Base-by-base conservation (phyloP, 1,284 basidiomycete genomes). In the Coniophora puteana region DNA sequence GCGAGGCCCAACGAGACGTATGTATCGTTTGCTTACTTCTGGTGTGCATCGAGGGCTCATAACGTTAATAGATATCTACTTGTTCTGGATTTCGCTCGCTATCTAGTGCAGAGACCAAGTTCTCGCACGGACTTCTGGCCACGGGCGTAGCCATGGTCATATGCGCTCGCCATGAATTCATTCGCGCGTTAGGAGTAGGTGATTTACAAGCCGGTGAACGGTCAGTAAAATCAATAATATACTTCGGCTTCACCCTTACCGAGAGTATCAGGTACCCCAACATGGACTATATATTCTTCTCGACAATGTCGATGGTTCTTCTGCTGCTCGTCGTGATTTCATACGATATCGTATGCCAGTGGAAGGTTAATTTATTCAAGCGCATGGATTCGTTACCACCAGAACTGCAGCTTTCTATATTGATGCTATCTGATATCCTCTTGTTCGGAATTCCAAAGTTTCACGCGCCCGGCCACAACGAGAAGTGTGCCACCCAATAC, bases 251-350 rank as follows among this genome's bases (percentile, higher is more conserved):
- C 7, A 30, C 8, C 25, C n/a, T n/a, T n/a, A n/a, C n/a, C n/a
- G n/a, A n/a, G n/a, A n/a, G n/a, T n/a, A n/a, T n/a, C 43, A 64
- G 62, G 39, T 64, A 62, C 43, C 29, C 53, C 8, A 62, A 62
- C 28, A 61, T 61, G 47, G 61, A 66, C 32, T 66, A 53, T 43
- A 20, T 59, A 3, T 51, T 65, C 23, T 49, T 53, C 17, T 49
- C 45, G n/a, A 3, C 26, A 49, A 5, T 8, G 28, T 4, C 33
- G 59, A 5, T 34, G 54, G 4, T 31, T 61, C 5, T 60, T 57
- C 6, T 66, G n/a, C n/a, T n/a, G n/a, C n/a, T n/a, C n/a, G n/a
- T 62, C 28, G 59, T 63, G 28, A 65, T 65, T 47, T 3, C 51
- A 63, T 16, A n/a, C n/a, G n/a, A n/a, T n/a, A n/a, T n/a, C n/a